A percentile compares a stretch with the other conserved stretches of the same genome.
Conservation (phyloP, 257 asterid genomes). For the Handroanthus guayacan region DNA sequence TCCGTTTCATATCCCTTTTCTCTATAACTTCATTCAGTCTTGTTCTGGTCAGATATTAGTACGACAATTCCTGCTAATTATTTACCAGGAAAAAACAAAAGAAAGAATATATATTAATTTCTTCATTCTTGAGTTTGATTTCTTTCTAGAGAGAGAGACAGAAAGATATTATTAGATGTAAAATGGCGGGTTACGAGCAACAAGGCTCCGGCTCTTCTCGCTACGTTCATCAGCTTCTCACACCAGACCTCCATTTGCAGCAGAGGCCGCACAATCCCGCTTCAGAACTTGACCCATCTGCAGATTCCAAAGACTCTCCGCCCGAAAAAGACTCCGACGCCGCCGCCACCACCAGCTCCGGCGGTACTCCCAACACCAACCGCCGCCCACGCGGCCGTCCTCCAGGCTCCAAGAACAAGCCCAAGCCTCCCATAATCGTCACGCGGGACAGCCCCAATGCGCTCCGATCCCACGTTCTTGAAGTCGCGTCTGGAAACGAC, state of each 20-base stretch:
- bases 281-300: constrained; percentile 26
- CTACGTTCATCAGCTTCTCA: constrained; percentile 49
- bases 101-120: background rate
- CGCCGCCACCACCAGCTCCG: constrained; percentile 58
- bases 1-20: background rate
- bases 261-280: constrained; percentile 31
- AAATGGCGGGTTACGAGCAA: constrained; percentile 53
- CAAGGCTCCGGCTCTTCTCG: constrained; percentile 39
- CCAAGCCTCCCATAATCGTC: constrained; percentile 71
- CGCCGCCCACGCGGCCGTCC: constrained; percentile 84
- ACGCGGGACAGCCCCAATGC: constrained; percentile 74
- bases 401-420: constrained; percentile 72
- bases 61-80: constrained; percentile 26
- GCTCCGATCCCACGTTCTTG: constrained; percentile 72
- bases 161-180: constrained; percentile 20
- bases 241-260: constrained; percentile 29
- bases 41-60: constrained; percentile 32
- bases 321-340: constrained; percentile 33
- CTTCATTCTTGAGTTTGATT: background rate
- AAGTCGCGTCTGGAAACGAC: constrained; percentile 57
- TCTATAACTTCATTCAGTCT: constrained; percentile 23
- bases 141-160: constrained; percentile 9
- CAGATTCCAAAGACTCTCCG: constrained; percentile 32
- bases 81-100: constrained; percentile 11
- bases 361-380: constrained; percentile 48